Evolutionary conservation across 257 asterid genomes (phyloP).

Genomic region (Agastache rugosa): DNA sequence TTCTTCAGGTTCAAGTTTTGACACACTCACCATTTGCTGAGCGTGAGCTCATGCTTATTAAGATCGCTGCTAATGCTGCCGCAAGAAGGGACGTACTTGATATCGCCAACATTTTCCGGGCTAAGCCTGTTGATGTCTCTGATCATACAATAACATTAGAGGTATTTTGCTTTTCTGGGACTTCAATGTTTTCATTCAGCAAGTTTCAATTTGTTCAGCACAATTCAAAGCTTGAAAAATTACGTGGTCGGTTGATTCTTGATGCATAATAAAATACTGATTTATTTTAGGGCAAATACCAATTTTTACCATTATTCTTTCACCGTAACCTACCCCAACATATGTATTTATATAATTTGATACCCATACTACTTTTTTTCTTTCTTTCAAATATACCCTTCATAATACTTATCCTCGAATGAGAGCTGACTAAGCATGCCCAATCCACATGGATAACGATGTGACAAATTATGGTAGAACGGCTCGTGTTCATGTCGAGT

Average conservation of each 20-base stretch:
- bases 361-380: too few relatives aligned
- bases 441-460: too few relatives aligned
- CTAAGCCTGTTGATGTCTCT: slow-evolving; percentile 92
- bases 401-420: too few relatives aligned
- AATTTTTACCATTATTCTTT: too few relatives aligned
- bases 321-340: too few relatives aligned
- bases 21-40: slow-evolving; percentile 88
- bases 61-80: slow-evolving; percentile 79
- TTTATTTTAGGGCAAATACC: background rate
- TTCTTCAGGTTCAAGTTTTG: slow-evolving; percentile 70
- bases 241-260: background rate
- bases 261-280: background rate
- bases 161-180: slow-evolving; percentile 46
- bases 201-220: slow-evolving; percentile 14
- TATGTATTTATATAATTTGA: too few relatives aligned
- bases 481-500: too few relatives aligned
- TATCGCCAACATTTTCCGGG: slow-evolving; percentile 84
- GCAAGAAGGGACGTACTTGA: slow-evolving; percentile 92
- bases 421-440: too few relatives aligned
- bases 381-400: too few relatives aligned
- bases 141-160: slow-evolving; percentile 87
- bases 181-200: slow-evolving; percentile 1
- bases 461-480: too few relatives aligned
- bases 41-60: slow-evolving; percentile 89
- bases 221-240: background rate